Base-by-base conservation (phyloP, 2,329 filamentous ascomycete genomes). In the Bipolaris gigantea region DNA sequence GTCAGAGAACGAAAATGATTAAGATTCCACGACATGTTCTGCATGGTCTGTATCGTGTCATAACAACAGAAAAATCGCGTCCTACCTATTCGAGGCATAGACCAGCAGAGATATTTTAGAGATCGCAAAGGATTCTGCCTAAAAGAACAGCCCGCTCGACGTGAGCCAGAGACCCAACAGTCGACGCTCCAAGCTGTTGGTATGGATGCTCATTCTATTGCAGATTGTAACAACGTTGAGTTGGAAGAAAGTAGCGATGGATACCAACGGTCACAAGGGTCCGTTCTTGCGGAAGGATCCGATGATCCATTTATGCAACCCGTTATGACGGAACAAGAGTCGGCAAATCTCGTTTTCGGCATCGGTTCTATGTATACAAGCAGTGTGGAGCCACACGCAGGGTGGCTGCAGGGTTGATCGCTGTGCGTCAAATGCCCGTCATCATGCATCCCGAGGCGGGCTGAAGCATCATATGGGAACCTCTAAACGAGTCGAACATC, bases 291-390 rank as follows among this genome's bases (percentile, higher is more conserved):
- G 30, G 30, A 46, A n/a, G 21, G 30, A 15, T 11, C 36, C 19
- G 30, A 18, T 11, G 48, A 32, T 19, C 39, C 48, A 1, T 60
- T 55, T 47, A 30, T 10, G 38, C 54, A 57, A 42, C 57, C 57
- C 9, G 36, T 40, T 7, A 19, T 57, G 54, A 52, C 47, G n/a
- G n/a, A 27, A 5, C 44, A 39, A 36, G 40, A 52, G 25, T 57
- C 50, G 5, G 41, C 25, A 4, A 44, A 43, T 23, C 34, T 57
- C 16, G 23, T 57, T 19, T 57, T 54, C 18, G 57, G 44, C 7
- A 8, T 21, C n/a, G n/a, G 41, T 32, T 50, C 34, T 41, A 4
- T 50, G 27, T 41, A 4, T 18, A 39, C 10, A 11, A 30, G 5
- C 21, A 36, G 4, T 32, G 35, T 5, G 45, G 35, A 45, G 50